phyloP scores from a whole-genome alignment of 2,329 filamentous ascomycete species.

The Coniella lustricola region DNA sequence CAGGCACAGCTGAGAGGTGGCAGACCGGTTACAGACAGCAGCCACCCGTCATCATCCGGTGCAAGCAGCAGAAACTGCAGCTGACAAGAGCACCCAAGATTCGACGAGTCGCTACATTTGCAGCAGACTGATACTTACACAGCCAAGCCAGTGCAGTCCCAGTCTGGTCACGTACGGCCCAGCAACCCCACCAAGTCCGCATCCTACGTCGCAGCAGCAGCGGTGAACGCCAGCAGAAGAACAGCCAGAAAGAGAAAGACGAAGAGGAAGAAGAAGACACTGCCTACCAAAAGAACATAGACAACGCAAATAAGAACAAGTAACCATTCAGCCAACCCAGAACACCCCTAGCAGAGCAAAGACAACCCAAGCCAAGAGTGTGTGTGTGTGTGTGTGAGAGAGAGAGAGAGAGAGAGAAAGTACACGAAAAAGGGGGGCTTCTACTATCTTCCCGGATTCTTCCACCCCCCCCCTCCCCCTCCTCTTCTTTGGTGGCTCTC shows the following conservation, averaged over 20 bases:
- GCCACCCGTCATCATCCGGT: conserved; percentile 1
- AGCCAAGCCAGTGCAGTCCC: too few relatives aligned
- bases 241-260: background rate
- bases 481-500: background rate
- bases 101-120: background rate
- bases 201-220: too few relatives aligned
- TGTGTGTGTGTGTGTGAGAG: too few relatives aligned
- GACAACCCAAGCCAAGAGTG: too few relatives aligned
- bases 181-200: too few relatives aligned
- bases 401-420: background rate
- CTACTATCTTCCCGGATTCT: background rate
- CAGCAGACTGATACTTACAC: background rate
- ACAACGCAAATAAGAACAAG: background rate
- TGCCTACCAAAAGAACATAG: background rate
- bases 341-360: background rate
- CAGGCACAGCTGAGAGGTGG: background rate
- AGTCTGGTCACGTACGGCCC: too few relatives aligned
- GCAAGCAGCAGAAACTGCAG: too few relatives aligned
- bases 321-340: background rate
- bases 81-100: too few relatives aligned
- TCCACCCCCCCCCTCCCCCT: background rate
- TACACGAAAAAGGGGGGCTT: background rate
- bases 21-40: background rate
- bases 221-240: too few relatives aligned
- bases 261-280: background rate